These are phyloP conservation scores for Phaseolus lunatus DNA, from an alignment of 306 rosid genomes.

Conservation along the genomic window DNA sequence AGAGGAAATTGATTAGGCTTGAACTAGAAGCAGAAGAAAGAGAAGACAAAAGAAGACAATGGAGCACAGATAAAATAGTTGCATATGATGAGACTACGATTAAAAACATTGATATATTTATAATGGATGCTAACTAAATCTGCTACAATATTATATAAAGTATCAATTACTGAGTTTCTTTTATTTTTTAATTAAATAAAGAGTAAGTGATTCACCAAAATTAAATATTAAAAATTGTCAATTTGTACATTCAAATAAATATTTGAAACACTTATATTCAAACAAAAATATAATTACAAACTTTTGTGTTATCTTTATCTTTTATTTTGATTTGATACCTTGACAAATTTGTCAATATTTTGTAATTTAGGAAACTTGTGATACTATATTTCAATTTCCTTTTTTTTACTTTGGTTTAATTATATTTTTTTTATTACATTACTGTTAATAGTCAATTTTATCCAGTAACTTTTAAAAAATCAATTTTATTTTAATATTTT, in stretches of 20 bases:
- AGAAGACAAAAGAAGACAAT: conserved; percentile 11
- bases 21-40: neutral
- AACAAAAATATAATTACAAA: neutral
- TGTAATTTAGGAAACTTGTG: neutral
- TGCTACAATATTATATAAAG: neutral
- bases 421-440: too few relatives aligned
- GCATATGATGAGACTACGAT: conserved; percentile 33
- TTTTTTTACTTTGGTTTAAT: too few relatives aligned
- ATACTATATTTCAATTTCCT: neutral
- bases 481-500: too few relatives aligned
- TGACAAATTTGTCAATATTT: neutral
- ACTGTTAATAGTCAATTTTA: too few relatives aligned
- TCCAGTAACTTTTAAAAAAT: too few relatives aligned
- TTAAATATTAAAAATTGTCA: too few relatives aligned
- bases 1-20: neutral
- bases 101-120: conserved; percentile 44
- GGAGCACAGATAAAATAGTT: conserved; percentile 30
- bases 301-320: neutral
- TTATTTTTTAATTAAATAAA: conserved; percentile 14
- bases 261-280: neutral
- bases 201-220: too few relatives aligned
- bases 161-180: conserved; percentile 8
- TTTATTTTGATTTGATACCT: neutral
- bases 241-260: too few relatives aligned
- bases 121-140: conserved; percentile 27